phyloP scores from a whole-genome alignment of 495 filamentous ascomycete genomes.

The Filosporella fistucella region DNA sequence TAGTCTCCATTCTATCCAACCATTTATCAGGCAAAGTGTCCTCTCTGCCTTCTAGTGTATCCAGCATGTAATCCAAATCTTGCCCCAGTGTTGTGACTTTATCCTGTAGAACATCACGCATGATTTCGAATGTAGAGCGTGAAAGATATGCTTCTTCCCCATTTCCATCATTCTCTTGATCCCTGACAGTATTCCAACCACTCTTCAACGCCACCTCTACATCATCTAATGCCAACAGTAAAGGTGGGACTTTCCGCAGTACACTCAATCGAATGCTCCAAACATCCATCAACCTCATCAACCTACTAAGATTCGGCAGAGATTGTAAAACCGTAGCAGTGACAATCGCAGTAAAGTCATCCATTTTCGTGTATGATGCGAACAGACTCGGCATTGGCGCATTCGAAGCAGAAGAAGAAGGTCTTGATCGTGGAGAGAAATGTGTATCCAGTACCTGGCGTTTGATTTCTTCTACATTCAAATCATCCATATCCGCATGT shows the following conservation, averaged over 20 bases:
- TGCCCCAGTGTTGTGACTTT: conserved; percentile 68
- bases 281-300: conserved; percentile 61
- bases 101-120: conserved; percentile 57
- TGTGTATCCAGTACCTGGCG: conserved; percentile 79
- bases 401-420: conserved; percentile 36
- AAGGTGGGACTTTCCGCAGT: conserved; percentile 62
- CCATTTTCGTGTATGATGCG: conserved; percentile 47
- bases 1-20: conserved; percentile 76
- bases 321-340: conserved; percentile 85
- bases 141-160: conserved; percentile 3
- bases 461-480: conserved; percentile 90
- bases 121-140: conserved; percentile 52
- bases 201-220: conserved; percentile 57
- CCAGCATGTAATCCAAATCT: conserved; percentile 76
- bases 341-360: conserved; percentile 83
- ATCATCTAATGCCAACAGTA: conserved; percentile 61
- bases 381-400: conserved; percentile 38
- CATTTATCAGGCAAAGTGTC: conserved; percentile 83
- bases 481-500: conserved; percentile 64
- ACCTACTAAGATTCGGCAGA: conserved; percentile 71
- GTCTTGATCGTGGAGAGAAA: conserved; percentile 49
- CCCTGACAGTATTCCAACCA: conserved; percentile 54
- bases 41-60: conserved; percentile 72
- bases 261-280: conserved; percentile 78
- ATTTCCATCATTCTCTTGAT: background rate